Evolutionary conservation across 1,284 basidiomycete species (phyloP), one percentile per base, ranked within the genome.

Genomic region (Testicularia cyperi): DNA sequence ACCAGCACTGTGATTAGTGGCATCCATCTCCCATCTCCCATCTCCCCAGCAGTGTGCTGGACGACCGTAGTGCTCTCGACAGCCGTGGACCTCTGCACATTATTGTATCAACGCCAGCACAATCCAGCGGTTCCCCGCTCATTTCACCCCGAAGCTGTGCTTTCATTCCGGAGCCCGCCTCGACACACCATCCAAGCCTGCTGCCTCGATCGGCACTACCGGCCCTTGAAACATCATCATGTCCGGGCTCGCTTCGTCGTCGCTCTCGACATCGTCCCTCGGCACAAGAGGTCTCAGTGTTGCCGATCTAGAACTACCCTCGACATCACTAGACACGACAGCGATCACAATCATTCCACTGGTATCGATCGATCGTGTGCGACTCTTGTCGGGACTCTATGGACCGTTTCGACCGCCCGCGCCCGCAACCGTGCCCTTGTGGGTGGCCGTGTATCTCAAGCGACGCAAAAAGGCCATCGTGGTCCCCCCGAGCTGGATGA

Each of bases 361-460:
- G 12, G 47, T 64, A 4, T 56, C 62, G n/a, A 51, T 74, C 15
- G 72, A 76, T 40, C 56, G 65, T 1, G 69, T 74, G 6, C 62
- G 74, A 2, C 53, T 76, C 5, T 49, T 76, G 18, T 63, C 61
- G 10, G 74, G 72, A 9, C 58, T 72, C 27, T 96, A 92, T 70
- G 95, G 95, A 1, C 94, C 95, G 9, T 84, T 98, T 41, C 81
- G 86, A 12, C 94, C 95, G 6, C 92, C 94, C 10, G 82, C 84
- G 32, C 87, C 88, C 74, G 81, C 86, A 18, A 81, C 82, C 51
- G 84, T 97, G 9, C 95, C 95, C 0, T 81, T 97, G 5, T 98
- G 94, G 95, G 86, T 98, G 78, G 94, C 92, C 0, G 80, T 89
- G 6, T 90, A 94, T 67, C 80, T 98, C 43, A 97, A 97, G 78